These are phyloP conservation scores for Debaryomyces psychrophilus DNA, from an alignment of 1,139 yeast species.

Conservation along the genomic window DNA sequence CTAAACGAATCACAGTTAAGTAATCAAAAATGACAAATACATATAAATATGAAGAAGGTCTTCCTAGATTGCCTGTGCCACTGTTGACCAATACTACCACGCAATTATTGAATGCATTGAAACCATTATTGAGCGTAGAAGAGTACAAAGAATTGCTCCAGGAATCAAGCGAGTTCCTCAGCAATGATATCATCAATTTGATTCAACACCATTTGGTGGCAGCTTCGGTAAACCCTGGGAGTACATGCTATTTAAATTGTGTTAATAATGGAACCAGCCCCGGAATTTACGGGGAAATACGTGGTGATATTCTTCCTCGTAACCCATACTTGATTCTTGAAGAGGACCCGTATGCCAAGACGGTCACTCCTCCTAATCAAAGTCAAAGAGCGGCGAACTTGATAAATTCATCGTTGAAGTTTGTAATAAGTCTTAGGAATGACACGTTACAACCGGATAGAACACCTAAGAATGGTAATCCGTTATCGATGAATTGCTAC, in stretches of 20 bases:
- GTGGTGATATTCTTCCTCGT: constrained; percentile 70
- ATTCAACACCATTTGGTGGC: constrained; percentile 58
- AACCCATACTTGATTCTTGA: constrained; percentile 74
- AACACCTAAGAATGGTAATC: constrained; percentile 52
- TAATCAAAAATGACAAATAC: constrained; percentile 15
- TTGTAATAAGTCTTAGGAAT: constrained; percentile 59
- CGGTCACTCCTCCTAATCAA: constrained; percentile 65
- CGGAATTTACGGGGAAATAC: constrained; percentile 64
- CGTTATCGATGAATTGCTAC: constrained; percentile 70
- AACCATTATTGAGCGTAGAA: constrained; percentile 50
- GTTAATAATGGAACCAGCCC: constrained; percentile 63
- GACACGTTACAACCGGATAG: constrained; percentile 58
- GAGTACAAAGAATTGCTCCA: constrained; percentile 43
- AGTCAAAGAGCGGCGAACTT: constrained; percentile 67
- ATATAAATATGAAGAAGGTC: constrained; percentile 24
- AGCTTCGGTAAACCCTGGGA: constrained; percentile 40
- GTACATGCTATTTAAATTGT: constrained; percentile 59
- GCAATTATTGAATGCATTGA: constrained; percentile 51
- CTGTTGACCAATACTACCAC: constrained; percentile 45
- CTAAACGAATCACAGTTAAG: neutral
- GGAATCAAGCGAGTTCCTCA: constrained; percentile 49
- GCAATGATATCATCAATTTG: constrained; percentile 41
- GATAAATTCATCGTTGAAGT: constrained; percentile 66
- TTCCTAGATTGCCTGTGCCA: constrained; percentile 62
- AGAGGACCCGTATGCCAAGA: constrained; percentile 65